Evolutionary conservation across 371 early-diverging fungal genomes (phyloP), one percentile per base, ranked within the genome.

Genomic region (Scutellospora calospora): DNA sequence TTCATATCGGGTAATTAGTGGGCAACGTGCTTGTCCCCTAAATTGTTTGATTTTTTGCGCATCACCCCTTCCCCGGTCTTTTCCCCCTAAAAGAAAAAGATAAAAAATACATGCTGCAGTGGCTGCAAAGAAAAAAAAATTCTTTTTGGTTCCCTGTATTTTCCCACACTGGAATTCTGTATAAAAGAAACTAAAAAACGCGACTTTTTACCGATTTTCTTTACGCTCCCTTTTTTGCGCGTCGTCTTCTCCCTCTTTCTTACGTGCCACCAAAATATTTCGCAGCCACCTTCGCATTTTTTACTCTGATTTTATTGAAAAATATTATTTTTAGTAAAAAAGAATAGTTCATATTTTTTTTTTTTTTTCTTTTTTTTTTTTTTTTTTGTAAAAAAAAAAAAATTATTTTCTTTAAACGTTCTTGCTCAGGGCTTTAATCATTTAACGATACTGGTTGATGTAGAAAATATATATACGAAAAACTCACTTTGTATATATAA

Each of bases 171-270:
- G 45, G 9, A 68, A 38, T 68, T 63, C 38, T 68, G 68, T 68
- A 68, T 68, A 68, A 68, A 68, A 68, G 68, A 68, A 41, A 45
- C 68, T 20, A 41, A 68, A 68, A 68, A 68, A 68, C 68, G 68
- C 68, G 68, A 35, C 41, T 68, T 68, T 68, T 38, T 68, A 68
- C 45, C 68, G 68, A 38, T 68, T 57, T 68, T 68, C 68, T 68
- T 68, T 68, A 68, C 68, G 68, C 68, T 68, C 68, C 68, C 68
- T 68, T 68, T 68, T 68, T 68, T 68, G 33, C 68, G 68, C 68
- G 68, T 68, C 68, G 35, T 68, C 68, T 35, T 68, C 68, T 68
- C 68, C 41, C 68, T 68, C 68, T 68, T 68, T 68, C 38, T 41
- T 41, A 68, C 41, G 68, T 68, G 68, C 68, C 68, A 68, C 68